Percentiles rank a stretch among this genome's conserved stretches.
phyloP scores from a whole-genome alignment of 2,329 filamentous ascomycete genomes.

The Pseudophaeomoniella oleicola region DNA sequence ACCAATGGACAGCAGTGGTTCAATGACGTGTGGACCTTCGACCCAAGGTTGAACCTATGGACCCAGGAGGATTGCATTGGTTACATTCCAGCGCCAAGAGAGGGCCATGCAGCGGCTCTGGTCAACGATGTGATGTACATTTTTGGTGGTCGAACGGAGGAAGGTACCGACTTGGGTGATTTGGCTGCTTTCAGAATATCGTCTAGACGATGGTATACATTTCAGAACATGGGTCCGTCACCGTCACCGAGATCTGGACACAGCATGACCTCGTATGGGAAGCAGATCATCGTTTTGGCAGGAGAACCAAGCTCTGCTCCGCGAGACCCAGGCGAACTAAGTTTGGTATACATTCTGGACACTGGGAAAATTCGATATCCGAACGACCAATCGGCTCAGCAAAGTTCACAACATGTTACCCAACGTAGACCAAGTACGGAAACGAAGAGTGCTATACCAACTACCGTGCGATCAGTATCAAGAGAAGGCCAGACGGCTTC shows the following conservation, averaged over 20 bases:
- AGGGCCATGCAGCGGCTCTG: constrained; percentile 85
- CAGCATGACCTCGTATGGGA: constrained; percentile 91
- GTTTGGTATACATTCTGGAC: constrained; percentile 80
- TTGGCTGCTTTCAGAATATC: constrained; percentile 73
- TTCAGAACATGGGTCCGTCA: constrained; percentile 97
- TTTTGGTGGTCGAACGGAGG: constrained; percentile 89
- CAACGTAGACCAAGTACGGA: constrained; percentile 29
- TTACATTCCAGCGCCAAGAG: constrained; percentile 84
- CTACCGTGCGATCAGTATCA: constrained; percentile 22
- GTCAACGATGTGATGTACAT: constrained; percentile 99
- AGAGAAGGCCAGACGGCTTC: constrained; percentile 25
- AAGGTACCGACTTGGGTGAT: constrained; percentile 83
- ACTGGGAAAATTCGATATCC: constrained; percentile 95
- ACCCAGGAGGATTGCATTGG: constrained; percentile 86
- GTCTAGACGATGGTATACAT: constrained; percentile 92
- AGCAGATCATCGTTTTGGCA: constrained; percentile 80
- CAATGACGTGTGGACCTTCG: constrained; percentile 97
- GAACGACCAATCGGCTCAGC: constrained; percentile 43
- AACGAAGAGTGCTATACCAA: constrained; percentile 26
- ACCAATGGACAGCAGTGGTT: constrained; percentile 96
- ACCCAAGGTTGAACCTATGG: constrained; percentile 72
- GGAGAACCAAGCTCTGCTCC: constrained; percentile 86
- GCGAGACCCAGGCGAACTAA: constrained; percentile 67
- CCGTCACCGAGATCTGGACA: constrained; percentile 88
- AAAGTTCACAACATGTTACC: constrained; percentile 24